phyloP scores from a whole-genome alignment of 352 stramenopile species.

The Globisporangium cederbergense region DNA sequence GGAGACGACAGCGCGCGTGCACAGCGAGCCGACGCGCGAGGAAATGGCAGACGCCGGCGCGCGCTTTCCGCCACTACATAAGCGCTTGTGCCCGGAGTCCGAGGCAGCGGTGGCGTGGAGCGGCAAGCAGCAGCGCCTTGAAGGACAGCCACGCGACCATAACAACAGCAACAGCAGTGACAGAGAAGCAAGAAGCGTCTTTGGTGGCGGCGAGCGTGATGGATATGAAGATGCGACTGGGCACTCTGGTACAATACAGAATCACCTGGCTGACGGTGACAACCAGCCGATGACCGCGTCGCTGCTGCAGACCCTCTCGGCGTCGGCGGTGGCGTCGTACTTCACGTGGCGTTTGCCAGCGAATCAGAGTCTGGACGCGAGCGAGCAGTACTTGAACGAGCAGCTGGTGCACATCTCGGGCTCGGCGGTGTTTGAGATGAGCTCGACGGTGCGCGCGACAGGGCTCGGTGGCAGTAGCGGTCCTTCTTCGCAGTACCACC shows the following conservation, averaged over 20 bases:
- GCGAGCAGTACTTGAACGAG: conserved; percentile 60
- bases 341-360: conserved; percentile 46
- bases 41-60: conserved; percentile 6
- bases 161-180: not conserved
- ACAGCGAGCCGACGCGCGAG: conserved; percentile 1
- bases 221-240: not conserved
- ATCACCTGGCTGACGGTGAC: not conserved
- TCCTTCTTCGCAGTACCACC: not conserved
- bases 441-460: conserved; percentile 1
- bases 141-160: not conserved
- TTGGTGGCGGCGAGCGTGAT: not conserved
- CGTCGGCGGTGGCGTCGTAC: not conserved
- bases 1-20: not conserved
- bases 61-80: not conserved
- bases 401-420: conserved; percentile 51
- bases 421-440: conserved; percentile 9
- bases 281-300: conserved; percentile 6
- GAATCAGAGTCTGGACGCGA: conserved; percentile 36
- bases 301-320: conserved; percentile 14
- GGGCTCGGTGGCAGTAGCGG: not conserved
- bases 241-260: not conserved
- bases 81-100: conserved; percentile 1
- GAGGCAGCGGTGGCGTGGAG: not conserved
- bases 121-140: conserved; percentile 1
- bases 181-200: not conserved